Conservation (phyloP, 176 grass and related monocot species). For the Luzula sylvatica region DNA sequence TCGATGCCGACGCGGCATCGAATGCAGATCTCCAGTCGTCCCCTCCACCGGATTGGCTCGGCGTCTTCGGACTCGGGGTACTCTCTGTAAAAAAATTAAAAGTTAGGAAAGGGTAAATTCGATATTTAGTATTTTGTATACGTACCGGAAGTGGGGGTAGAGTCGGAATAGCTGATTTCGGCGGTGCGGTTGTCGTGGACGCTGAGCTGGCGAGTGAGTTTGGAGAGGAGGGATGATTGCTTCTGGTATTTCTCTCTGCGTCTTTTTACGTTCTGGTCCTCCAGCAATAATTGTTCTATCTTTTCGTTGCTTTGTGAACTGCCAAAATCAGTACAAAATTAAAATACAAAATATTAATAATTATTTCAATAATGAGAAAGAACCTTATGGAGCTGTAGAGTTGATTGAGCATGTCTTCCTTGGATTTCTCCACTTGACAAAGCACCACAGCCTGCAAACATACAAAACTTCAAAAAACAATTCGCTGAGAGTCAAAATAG, state of each 20-base stretch:
- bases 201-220: constrained; percentile 73
- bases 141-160: constrained; percentile 30
- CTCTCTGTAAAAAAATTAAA: constrained; percentile 31
- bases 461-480: neutral
- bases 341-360: neutral
- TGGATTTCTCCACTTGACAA: constrained; percentile 87
- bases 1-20: constrained; percentile 27
- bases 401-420: constrained; percentile 88
- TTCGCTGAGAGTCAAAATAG: too few species aligned
- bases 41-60: constrained; percentile 10
- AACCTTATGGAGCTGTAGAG: constrained; percentile 82
- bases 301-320: constrained; percentile 51
- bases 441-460: constrained; percentile 66
- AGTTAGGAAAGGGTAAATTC: neutral
- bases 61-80: constrained; percentile 25
- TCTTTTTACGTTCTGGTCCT: constrained; percentile 67
- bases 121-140: neutral
- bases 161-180: constrained; percentile 33
- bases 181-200: constrained; percentile 50
- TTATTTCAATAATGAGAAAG: constrained; percentile 10
- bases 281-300: constrained; percentile 73
- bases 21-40: constrained; percentile 85
- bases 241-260: constrained; percentile 46
- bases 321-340: constrained; percentile 6
- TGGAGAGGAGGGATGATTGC: constrained; percentile 75